Evolutionary conservation across 495 filamentous ascomycete species (phyloP).

Genomic region (Podospora comata): DNA sequence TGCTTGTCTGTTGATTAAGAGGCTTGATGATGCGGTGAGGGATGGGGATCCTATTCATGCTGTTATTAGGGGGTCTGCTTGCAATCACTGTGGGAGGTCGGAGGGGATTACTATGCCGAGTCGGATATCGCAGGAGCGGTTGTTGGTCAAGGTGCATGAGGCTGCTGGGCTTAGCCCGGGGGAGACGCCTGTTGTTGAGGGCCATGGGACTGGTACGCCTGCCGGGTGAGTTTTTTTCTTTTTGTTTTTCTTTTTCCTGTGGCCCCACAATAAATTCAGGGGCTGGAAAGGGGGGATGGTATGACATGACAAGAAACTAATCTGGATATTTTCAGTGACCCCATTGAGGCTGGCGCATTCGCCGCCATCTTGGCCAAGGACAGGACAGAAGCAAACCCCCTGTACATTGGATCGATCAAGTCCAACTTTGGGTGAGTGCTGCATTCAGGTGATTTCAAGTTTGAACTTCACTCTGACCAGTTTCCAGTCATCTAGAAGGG

Average conservation of each 20-base stretch:
- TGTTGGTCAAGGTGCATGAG: slow-evolving; percentile 44
- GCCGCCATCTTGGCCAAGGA: background rate
- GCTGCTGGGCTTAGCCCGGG: slow-evolving; percentile 40
- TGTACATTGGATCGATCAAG: slow-evolving; percentile 39
- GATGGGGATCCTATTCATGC: slow-evolving; percentile 51
- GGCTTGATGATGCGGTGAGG: slow-evolving; percentile 43
- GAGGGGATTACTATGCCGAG: slow-evolving; percentile 48
- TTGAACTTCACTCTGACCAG: background rate
- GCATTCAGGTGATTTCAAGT: background rate
- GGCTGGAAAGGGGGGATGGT: no score
- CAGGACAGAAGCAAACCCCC: slow-evolving; percentile 4
- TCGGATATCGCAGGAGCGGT: slow-evolving; percentile 42
- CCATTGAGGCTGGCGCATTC: slow-evolving; percentile 1
- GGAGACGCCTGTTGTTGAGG: slow-evolving; percentile 44
- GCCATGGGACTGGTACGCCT: slow-evolving; percentile 40
- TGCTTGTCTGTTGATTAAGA: slow-evolving; percentile 36
- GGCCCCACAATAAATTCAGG: no score
- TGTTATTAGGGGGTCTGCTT: slow-evolving; percentile 48
- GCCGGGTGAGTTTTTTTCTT: background rate
- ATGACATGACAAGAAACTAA: no score
- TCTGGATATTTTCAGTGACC: background rate
- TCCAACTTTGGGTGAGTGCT: slow-evolving; percentile 31
- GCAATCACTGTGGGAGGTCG: slow-evolving; percentile 51
- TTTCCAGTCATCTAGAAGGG: slow-evolving; percentile 47
- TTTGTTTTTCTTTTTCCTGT: no score